Evolutionary conservation across 2,329 filamentous ascomycete genomes (phyloP).

Genomic region (Dothistroma septosporum): DNA sequence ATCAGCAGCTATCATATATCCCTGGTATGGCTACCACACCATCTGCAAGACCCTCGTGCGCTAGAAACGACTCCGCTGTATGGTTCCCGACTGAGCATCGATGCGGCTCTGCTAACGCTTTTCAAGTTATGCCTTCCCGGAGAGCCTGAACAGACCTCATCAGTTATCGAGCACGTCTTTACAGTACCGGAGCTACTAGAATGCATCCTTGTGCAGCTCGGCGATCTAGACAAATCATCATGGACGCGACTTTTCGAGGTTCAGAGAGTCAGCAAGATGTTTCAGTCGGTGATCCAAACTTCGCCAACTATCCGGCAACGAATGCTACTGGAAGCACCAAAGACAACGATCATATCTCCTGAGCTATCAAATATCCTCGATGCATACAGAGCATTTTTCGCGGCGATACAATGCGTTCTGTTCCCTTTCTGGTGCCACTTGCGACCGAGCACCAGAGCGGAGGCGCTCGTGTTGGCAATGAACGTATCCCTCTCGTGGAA

Average conservation of each 20-base stretch:
- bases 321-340: conserved; percentile 19
- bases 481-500: conserved; percentile 23
- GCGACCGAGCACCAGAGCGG: conserved; percentile 12
- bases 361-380: conserved; percentile 16
- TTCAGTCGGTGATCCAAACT: conserved; percentile 16
- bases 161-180: conserved; percentile 16
- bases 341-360: not conserved
- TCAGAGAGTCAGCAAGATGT: conserved; percentile 19
- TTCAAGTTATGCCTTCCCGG: conserved; percentile 1
- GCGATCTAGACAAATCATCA: conserved; percentile 10
- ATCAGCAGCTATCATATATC: not conserved
- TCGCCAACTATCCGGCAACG: conserved; percentile 17
- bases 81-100: not conserved
- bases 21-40: not conserved
- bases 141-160: not conserved
- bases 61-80: not conserved
- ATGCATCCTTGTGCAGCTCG: conserved; percentile 19
- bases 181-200: conserved; percentile 23
- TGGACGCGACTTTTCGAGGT: conserved; percentile 23
- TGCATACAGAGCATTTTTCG: conserved; percentile 21
- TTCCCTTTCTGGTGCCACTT: conserved; percentile 25
- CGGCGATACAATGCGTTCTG: conserved; percentile 17
- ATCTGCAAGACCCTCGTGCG: not conserved
- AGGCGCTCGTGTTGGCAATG: conserved; percentile 16
- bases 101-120: not conserved